These are phyloP conservation scores for Zoysia matrella DNA, from an alignment of 202 grass and related monocot genomes.

Conservation along the genomic window DNA sequence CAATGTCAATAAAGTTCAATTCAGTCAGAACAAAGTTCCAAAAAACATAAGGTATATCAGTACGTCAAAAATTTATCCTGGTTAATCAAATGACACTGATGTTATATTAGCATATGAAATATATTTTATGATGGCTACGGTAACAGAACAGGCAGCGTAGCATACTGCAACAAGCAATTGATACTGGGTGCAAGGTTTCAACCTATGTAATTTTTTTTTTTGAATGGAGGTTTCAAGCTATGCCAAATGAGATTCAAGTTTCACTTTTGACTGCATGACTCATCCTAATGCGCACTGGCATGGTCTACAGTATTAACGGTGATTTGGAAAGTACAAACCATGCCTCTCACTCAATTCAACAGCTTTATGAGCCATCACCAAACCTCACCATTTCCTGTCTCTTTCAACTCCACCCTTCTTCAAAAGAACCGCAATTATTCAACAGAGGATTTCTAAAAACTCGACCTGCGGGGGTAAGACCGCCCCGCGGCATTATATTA, in stretches of 20 bases:
- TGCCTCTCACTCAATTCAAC: constrained; percentile 9
- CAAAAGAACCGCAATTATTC: no score
- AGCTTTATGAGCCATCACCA: constrained; percentile 15
- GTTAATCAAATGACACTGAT: constrained; percentile 17
- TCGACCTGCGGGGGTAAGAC: no score
- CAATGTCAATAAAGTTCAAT: constrained; percentile 23
- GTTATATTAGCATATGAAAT: background rate
- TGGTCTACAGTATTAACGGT: background rate
- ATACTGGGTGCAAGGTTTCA: background rate
- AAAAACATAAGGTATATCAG: background rate
- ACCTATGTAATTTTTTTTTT: background rate
- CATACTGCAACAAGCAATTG: background rate
- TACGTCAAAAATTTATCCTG: background rate
- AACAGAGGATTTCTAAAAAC: no score
- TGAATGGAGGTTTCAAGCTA: background rate
- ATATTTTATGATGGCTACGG: background rate
- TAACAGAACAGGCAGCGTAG: background rate
- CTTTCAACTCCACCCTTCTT: background rate
- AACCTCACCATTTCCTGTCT: background rate
- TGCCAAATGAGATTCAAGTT: background rate
- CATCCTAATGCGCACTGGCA: background rate
- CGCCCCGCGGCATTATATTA: no score
- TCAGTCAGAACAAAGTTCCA: background rate
- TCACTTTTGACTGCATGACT: background rate
- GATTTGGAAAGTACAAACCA: constrained; percentile 4